Base-by-base conservation (phyloP, 768 basidiomycete genomes). In the Kwoniella botswanensis region DNA sequence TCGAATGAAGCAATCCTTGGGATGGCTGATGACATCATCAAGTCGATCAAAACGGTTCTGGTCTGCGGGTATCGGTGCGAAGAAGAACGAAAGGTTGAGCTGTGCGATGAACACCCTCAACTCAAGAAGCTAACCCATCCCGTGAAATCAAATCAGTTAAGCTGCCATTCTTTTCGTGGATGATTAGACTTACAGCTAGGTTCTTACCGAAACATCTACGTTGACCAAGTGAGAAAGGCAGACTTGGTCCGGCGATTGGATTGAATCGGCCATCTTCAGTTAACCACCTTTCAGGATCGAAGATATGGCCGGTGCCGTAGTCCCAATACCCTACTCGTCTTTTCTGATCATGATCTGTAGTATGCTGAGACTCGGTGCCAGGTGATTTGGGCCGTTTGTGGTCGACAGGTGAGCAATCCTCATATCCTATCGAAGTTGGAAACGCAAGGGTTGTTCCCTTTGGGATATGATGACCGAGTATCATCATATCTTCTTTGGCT, bases 141-240 rank as follows among this genome's bases (percentile, higher is more conserved):
- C 62, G 68, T 68, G 24, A 18, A 29, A 21, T 22, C 35, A 43
- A 42, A 15, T 9, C 41, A 43, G 41, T 63, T 18, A 46, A 13
- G 46, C 21, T 35, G 1, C 35, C 35, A 35, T 35, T 35, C 6
- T 35, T 35, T 35, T 35, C 35, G 6, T 35, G 22, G 26, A 24
- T 13, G 24, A 21, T 26, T 1, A 26, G 17, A 76, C 79, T 73
- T 54, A 82, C 79, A 2, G 81, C 81, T 18, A 80, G 68, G 35
- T 75, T 75, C 43, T 75, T 79, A 1, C 81, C 81, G 57, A 80
- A 82, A 65, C 81, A 82, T 5, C 73, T 75, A 24, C 81, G 54
- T 59, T 77, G 79, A 50, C 81, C 81, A 1, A 68, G 18, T 6
- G 75, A 73, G 71, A 81, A 82, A 4, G 81, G 81, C 26, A 78